Base-by-base conservation (phyloP, 805 yeast species). In the Aciculoconidium aculeatum region DNA sequence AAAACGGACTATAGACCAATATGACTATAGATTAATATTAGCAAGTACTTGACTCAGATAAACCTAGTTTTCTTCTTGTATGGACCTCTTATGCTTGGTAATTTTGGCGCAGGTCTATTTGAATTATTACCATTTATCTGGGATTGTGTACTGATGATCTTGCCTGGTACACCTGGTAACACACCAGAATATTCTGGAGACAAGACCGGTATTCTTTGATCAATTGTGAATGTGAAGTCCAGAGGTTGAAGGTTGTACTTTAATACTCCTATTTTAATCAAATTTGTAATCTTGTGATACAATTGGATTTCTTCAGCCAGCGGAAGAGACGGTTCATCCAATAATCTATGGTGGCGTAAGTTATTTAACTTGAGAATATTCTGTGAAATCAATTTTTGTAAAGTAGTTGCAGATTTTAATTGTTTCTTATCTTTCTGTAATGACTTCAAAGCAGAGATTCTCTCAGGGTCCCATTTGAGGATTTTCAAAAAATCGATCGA, bases 151-250 rank as follows among this genome's bases (percentile, higher is more conserved):
- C 26, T 31, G 30, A 31, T 25, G 12, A 30, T 28, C 15, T 35
- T 40, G 23, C 33, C 34, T 22, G 66, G 42, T 3, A 66, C 51
- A 4, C 83, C 81, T 1, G 96, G 96, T 46, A 88, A 65, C 1
- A 80, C 69, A 26, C 96, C 96, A 20, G 72, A 59, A 47, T 84
- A 87, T 40, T 79, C 84, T 14, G 77, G 72, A 48, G 76, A 76
- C 33, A 82, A 65, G 1, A 82, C 78, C 1, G 95, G 94, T 26
- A 88, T 51, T 14, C 55, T 55, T 22, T 59, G 53, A 24, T 65
- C 58, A 29, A 61, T 47, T 14, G 47, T 42, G 15, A 53, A 32
- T n/a, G 57, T 37, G 23, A 62, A 42, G 11, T 37, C 40, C 13
- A 40, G 42, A 11, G 55, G 54, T 4, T 38, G 31, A 3, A 56